Evolutionary conservation across 495 filamentous ascomycete genomes (phyloP), one percentile per base, ranked within the genome.

Genomic region (Penicillium simplicissimum): DNA sequence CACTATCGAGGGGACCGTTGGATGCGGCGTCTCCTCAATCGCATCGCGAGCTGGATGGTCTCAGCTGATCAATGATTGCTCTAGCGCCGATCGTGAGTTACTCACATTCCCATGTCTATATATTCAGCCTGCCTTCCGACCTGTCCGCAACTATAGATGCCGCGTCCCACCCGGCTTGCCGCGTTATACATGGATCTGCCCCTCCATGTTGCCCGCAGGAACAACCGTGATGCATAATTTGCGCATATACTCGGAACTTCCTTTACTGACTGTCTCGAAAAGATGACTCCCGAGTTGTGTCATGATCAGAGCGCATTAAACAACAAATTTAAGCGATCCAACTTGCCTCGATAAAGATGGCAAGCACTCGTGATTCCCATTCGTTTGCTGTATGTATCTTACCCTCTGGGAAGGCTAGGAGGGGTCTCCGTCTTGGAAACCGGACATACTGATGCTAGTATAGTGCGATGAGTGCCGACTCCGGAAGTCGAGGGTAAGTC

Each of bases 381-480:
- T 78, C 77, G 53, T 81, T 76, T 66, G 78, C 78, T 67, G 78
- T 81, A 71, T 71, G 76, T 76, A 59, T 63, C 14, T 31, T 13
- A 19, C 51, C 13, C 13, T 9, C 34, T 13, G 51, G 28, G 25
- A 9, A 15, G 23, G 14, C 21, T 23, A 49, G 28, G 25, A 31
- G 2, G 45, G 0, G 6, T n/a, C 45, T 11, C 14, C 23, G 28
- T 28, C 13, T 31, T 49, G 33, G 40, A 55, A 13, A 53, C 4
- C 13, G 34, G 35, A 57, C 52, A 14, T 37, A 45, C 52, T 36
- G 48, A 38, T 13, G 11, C 33, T 14, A 34, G 25, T 40, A 45
- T 58, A 81, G 79, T 82, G 80, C 67, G 80, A 82, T 67, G 78
- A 79, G 69, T 82, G 80, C 63, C 76, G 80, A 52, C 68, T 79